Evolutionary conservation across 192 early-diverging fungal genomes (phyloP).

Genomic region (Allomyces arbusculus): DNA sequence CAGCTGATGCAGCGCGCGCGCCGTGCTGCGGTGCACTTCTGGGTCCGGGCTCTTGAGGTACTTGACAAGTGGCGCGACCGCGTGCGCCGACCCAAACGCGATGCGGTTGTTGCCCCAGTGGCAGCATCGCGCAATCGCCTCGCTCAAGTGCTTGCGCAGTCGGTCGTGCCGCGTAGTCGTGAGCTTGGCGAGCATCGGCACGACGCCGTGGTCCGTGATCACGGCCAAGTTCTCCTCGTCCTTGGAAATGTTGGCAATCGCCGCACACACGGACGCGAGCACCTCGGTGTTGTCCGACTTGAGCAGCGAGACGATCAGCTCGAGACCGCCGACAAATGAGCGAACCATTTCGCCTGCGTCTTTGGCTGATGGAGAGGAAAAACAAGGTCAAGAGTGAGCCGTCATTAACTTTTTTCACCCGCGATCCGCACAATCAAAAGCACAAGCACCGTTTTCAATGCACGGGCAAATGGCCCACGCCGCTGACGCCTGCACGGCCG

Average conservation of each 20-base stretch:
- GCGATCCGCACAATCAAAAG: too few species aligned
- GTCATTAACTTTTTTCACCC: too few species aligned
- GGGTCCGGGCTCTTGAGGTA: conserved; percentile 38
- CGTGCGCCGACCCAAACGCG: conserved; percentile 33
- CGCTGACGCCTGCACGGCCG: conserved; percentile 33
- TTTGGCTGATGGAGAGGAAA: conserved; percentile 16
- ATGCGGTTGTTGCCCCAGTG: conserved; percentile 46
- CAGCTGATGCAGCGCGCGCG: conserved; percentile 40
- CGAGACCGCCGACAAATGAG: conserved; percentile 44
- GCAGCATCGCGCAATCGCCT: conserved; percentile 41
- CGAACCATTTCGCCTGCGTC: conserved; percentile 49
- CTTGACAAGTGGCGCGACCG: conserved; percentile 41
- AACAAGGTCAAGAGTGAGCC: too few species aligned
- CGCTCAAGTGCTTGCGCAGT: conserved; percentile 34
- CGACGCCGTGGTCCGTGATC: conserved; percentile 48
- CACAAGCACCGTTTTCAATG: conserved; percentile 35
- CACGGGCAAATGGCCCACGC: conserved; percentile 48
- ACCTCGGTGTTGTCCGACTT: conserved; percentile 37
- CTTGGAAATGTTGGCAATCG: conserved; percentile 46
- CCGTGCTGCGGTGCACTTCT: conserved; percentile 37
- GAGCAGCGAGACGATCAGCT: conserved; percentile 40
- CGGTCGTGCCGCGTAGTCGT: conserved; percentile 36
- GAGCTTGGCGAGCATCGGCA: conserved; percentile 41
- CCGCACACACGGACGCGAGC: conserved; percentile 36
- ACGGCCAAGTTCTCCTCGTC: conserved; percentile 49